Base-by-base conservation (phyloP, 345 rosid species). In the Mallotus nudiflorus region DNA sequence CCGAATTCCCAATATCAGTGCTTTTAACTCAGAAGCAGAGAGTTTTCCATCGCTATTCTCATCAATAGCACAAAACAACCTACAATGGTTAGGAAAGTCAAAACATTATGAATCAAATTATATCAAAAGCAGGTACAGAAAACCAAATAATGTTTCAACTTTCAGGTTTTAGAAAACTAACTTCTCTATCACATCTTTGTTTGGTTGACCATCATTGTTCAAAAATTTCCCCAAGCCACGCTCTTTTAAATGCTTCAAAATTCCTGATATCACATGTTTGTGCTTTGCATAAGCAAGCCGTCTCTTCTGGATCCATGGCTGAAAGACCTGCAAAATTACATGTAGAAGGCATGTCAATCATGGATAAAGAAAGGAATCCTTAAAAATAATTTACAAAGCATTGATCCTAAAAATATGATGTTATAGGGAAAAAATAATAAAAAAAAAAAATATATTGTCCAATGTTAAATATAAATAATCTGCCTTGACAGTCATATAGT, bases 241-340 rank as follows among this genome's bases (percentile, higher is more conserved):
- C 78, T 44, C 76, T 70, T 77, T 87, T 66, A 95, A 69, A 69
- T 92, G 96, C 72, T 62, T 79, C 59, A 95, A 73, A 61, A 95
- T 83, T 81, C 87, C 88, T 57, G 97, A 86, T 15, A 95, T 81
- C 42, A 87, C 87, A 69, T 75, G 92, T 84, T 86, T 90, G 78
- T 84, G 94, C 85, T 85, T 86, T 18, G 78, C 89, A 57, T 78
- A 95, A 78, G 89, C 93, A 68, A 95, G 73, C 56, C 89, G 83
- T 53, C 97, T 86, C 75, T 78, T 80, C 77, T 90, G 99, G 56
- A 95, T 85, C 97, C 90, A 86, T 13, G 99, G 99, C 82, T 95
- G 99, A 75, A 84, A 82, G 55, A 86, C 44, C 87, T 86, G 72
- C 25, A 58, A 14, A 22, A 50, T 33, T 9, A 31, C 1, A 31